Evolutionary conservation across 2,329 filamentous ascomycete genomes (phyloP).

Genomic region (Hypoxylon sp.): DNA sequence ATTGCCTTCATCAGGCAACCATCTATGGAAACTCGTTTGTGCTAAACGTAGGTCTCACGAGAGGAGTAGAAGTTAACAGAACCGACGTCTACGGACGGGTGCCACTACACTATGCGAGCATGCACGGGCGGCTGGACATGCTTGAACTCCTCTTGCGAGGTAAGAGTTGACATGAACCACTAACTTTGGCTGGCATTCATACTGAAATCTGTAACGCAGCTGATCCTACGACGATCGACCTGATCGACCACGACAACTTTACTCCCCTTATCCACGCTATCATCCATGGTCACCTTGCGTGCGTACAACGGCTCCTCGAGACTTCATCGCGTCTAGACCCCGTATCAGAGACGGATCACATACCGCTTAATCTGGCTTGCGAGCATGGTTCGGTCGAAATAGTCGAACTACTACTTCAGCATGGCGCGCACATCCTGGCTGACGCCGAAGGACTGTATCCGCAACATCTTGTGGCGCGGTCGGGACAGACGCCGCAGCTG

Average conservation of each 20-base stretch:
- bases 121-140: conserved; percentile 90
- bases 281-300: conserved; percentile 82
- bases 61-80: conserved; percentile 77
- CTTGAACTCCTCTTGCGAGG: conserved; percentile 75
- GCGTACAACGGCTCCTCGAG: conserved; percentile 79
- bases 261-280: conserved; percentile 95
- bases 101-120: conserved; percentile 93
- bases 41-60: conserved; percentile 76
- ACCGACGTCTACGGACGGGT: conserved; percentile 94
- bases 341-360: conserved; percentile 85
- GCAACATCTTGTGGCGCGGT: conserved; percentile 94
- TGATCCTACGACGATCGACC: conserved; percentile 78
- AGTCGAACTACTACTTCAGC: conserved; percentile 82
- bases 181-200: background rate
- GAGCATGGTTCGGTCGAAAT: conserved; percentile 89
- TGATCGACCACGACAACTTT: conserved; percentile 96
- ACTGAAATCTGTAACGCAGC: conserved; percentile 50
- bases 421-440: conserved; percentile 82
- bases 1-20: conserved; percentile 94
- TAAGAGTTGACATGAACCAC: conserved; percentile 45
- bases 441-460: conserved; percentile 96
- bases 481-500: conserved; percentile 81
- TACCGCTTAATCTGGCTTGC: conserved; percentile 92
- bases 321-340: conserved; percentile 87
- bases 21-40: conserved; percentile 89